Base-by-base conservation (phyloP, 805 yeast species). In the Candida ortonii region DNA sequence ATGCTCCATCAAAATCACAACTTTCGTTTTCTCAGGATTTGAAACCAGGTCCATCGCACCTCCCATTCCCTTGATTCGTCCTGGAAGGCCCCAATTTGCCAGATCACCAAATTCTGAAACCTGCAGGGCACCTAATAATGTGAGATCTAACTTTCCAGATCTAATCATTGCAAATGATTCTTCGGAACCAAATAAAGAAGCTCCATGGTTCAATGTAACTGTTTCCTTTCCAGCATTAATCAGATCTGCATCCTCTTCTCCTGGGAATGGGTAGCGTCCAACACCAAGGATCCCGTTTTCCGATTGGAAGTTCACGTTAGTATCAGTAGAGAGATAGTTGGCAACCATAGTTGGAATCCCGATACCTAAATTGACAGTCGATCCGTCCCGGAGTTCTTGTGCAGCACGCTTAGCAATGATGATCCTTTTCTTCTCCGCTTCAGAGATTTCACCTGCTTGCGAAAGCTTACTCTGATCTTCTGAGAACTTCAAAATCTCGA, bases 31-130 rank as follows among this genome's bases (percentile, higher is more conserved):
- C 18, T 53, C 52, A 11, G 74, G 73, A 43, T 68, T 68, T 6
- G 72, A 64, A 6, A 68, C 75, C 17, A 71, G 60, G 45, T 70
- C 76, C 76, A 71, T 71, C 15, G 76, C 76, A n/a, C 76, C 76
- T 17, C 76, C 76, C 70, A 70, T 71, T 12, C 76, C 76, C 49
- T 67, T 69, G 27, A 71, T 65, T 38, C 63, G 55, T 6, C 76
- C 75, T 1, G 77, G 76, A 4, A 71, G 56, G 16, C 70, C 73
- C 75, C 76, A 71, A 49, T 71, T 71, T 24, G 77, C 76, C 23
- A 71, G 60, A 38, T 71, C 76, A 22, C 76, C 76, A 29, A 41
- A 53, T 27, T 60, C 58, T 1, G 73, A 64, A 5, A 71, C 76
- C 47, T 71, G 75, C 53, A 71, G 58, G 9, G 72, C 76, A 5